Base-by-base conservation (phyloP, 352 stramenopile genomes). In the Saprolegnia parasitica region DNA sequence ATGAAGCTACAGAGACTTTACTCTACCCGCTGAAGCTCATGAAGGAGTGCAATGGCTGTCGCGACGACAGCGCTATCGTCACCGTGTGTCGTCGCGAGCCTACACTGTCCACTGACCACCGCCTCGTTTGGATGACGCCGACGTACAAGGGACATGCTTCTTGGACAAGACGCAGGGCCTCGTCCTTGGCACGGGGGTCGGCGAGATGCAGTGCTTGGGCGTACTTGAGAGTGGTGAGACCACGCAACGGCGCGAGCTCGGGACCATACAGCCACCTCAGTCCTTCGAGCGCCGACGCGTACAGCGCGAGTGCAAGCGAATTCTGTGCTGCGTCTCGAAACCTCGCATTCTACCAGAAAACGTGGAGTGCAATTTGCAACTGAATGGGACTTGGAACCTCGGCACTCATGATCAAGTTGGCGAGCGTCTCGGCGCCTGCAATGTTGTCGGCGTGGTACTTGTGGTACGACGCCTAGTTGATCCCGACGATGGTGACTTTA, bases 381-480 rank as follows among this genome's bases (percentile, higher is more conserved):
- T n/a, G n/a, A n/a, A n/a, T n/a, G n/a, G n/a, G n/a, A n/a, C n/a
- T n/a, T n/a, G n/a, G n/a, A n/a, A 67, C 58, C 45, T 67, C 37
- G 39, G 58, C n/a, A 40, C 58, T 56, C 6, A 40, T 67, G 39
- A 67, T 67, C 20, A 67, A 15, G 45, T 67, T 67, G 20, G 58
- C 58, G 10, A 37, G 15, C 4, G 58, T 67, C 37, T 67, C 58
- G 6, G 35, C 15, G 23, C 35, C n/a, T 18, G 26, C 10, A 11
- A 49, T 49, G 8, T 49, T 49, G 58, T 55, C 20, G 24, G n/a
- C 39, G 23, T 37, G 39, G 40, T 42, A 35, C 56, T 23, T 32
- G 37, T 23, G n/a, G 42, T 40, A 56, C 24, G 11, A 20, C 37
- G 37, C 18, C 49, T 40, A 29, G 29, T 24, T 32, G 47, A 35